Percentiles rank a stretch among this genome's conserved stretches.
These are phyloP conservation scores for Paxillus ammoniavirescens DNA, from an alignment of 768 basidiomycete genomes.

Conservation along the genomic window DNA sequence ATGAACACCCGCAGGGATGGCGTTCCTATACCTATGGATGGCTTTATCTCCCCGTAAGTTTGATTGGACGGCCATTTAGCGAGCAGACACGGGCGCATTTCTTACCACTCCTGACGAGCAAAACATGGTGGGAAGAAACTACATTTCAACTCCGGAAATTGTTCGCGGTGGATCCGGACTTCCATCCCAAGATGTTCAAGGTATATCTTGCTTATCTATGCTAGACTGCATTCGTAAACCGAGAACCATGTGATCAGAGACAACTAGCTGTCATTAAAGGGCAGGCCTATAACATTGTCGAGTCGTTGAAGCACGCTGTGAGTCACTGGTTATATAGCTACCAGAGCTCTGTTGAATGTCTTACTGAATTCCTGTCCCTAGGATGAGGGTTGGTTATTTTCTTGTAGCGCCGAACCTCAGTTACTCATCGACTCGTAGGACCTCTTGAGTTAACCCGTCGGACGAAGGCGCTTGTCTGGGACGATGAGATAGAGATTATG, in stretches of 20 bases:
- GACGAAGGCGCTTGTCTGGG: slow-evolving; percentile 78
- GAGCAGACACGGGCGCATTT: slow-evolving; percentile 80
- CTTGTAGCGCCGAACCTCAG: not conserved
- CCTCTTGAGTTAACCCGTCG: slow-evolving; percentile 88
- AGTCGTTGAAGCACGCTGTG: slow-evolving; percentile 76
- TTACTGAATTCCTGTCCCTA: slow-evolving; percentile 26
- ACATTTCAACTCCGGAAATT: slow-evolving; percentile 72
- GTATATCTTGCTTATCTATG: slow-evolving; percentile 38
- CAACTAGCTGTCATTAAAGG: slow-evolving; percentile 94
- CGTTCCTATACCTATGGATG: slow-evolving; percentile 85
- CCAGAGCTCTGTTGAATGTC: slow-evolving; percentile 1
- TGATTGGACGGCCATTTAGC: slow-evolving; percentile 85
- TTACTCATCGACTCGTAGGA: slow-evolving; percentile 43
- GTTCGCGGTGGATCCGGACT: slow-evolving; percentile 81
- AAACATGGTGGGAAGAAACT: slow-evolving; percentile 89
- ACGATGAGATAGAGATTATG: slow-evolving; percentile 76
- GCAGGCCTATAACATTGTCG: slow-evolving; percentile 88
- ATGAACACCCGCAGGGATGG: slow-evolving; percentile 83
- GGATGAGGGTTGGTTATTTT: slow-evolving; percentile 64
- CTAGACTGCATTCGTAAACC: not conserved
- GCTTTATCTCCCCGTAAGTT: slow-evolving; percentile 81
- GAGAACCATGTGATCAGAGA: slow-evolving; percentile 41
- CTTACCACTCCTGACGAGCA: slow-evolving; percentile 77
- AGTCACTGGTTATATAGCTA: slow-evolving; percentile 28
- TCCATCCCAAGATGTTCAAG: slow-evolving; percentile 87